These are phyloP conservation scores for Helicostylum pulchrum DNA, from an alignment of 192 early-diverging fungal species.

Conservation along the genomic window DNA sequence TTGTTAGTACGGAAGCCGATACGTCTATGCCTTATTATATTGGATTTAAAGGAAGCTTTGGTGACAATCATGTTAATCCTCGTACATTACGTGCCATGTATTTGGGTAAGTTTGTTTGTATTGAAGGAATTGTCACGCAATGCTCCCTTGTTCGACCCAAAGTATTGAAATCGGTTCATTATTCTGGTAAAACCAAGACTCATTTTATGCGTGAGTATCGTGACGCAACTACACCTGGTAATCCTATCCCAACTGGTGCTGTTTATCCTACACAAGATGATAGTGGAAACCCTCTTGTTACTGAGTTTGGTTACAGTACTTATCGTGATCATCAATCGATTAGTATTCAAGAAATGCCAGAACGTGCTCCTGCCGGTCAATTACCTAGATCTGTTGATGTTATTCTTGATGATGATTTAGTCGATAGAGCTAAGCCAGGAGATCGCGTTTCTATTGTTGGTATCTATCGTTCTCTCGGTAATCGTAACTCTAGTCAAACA, in stretches of 20 bases:
- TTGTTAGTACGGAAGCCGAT: slow-evolving; percentile 30
- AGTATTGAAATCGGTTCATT: slow-evolving; percentile 88
- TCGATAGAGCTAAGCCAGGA: slow-evolving; percentile 93
- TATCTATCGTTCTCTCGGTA: slow-evolving; percentile 85
- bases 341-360: slow-evolving; percentile 98
- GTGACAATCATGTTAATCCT: slow-evolving; percentile 83
- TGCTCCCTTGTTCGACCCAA: slow-evolving; percentile 98
- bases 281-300: slow-evolving; percentile 85
- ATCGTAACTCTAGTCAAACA: slow-evolving; percentile 65
- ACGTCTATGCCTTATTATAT: slow-evolving; percentile 57
- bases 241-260: slow-evolving; percentile 65
- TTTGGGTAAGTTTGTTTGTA: slow-evolving; percentile 83
- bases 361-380: slow-evolving; percentile 91
- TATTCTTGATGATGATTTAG: slow-evolving; percentile 93
- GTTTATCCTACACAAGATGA: slow-evolving; percentile 95
- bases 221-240: slow-evolving; percentile 80
- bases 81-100: slow-evolving; percentile 76
- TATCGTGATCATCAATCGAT: slow-evolving; percentile 94
- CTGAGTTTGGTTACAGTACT: slow-evolving; percentile 86
- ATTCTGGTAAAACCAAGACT: slow-evolving; percentile 77
- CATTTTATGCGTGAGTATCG: slow-evolving; percentile 84
- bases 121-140: slow-evolving; percentile 97
- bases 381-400: slow-evolving; percentile 93
- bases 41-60: slow-evolving; percentile 91
- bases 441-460: slow-evolving; percentile 94